Conservation (phyloP, 163 green algal species). For the Scenedesmus sp. region DNA sequence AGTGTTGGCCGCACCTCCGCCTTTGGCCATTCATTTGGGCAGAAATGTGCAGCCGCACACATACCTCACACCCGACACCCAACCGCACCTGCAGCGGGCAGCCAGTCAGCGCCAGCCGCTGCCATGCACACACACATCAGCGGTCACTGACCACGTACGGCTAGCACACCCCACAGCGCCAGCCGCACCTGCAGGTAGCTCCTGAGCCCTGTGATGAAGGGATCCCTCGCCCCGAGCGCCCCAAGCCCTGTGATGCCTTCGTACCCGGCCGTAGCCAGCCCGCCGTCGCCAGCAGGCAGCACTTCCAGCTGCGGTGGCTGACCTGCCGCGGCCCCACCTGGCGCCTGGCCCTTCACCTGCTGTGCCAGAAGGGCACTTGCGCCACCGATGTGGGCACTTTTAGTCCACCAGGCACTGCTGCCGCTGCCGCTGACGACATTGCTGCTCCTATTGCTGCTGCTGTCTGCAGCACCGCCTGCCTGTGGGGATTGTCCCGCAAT, state of each 20-base stretch:
- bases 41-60: no score
- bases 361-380: background rate
- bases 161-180: background rate
- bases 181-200: background rate
- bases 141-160: background rate
- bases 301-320: background rate
- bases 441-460: background rate
- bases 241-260: background rate
- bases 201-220: background rate
- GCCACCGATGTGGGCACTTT: slow-evolving; percentile 6
- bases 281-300: background rate
- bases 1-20: no score
- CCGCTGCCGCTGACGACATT: background rate
- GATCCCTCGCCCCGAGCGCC: background rate
- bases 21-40: no score
- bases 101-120: no score
- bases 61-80: no score
- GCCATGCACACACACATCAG: no score
- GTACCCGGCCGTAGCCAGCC: background rate
- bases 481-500: background rate
- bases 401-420: slow-evolving; percentile 35
- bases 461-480: background rate
- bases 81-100: no score
- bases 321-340: no score
- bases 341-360: background rate